Evolutionary conservation across 768 basidiomycete species (phyloP).

Genomic region (Coprinellus micaceus): DNA sequence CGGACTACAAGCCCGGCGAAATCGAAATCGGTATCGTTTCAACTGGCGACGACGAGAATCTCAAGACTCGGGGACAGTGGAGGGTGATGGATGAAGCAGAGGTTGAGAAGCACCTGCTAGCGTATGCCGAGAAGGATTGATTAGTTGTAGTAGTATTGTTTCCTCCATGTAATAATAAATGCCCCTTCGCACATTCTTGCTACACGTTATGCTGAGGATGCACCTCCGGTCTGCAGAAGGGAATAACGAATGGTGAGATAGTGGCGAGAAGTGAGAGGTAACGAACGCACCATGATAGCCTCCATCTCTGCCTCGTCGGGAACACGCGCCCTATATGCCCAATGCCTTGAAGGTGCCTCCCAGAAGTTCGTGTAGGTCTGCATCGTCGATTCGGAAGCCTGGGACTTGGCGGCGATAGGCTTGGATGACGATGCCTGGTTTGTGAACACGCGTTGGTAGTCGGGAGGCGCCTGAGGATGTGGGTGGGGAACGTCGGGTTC

Average conservation of each 20-base stretch:
- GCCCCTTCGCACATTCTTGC: background rate
- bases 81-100: conserved; percentile 74
- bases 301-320: conserved; percentile 61
- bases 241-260: conserved; percentile 3
- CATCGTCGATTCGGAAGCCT: conserved; percentile 8
- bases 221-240: conserved; percentile 59
- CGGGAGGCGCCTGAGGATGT: conserved; percentile 67
- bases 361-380: conserved; percentile 47
- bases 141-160: conserved; percentile 12
- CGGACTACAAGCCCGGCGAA: conserved; percentile 93
- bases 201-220: conserved; percentile 35
- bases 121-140: conserved; percentile 88
- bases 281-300: conserved; percentile 53
- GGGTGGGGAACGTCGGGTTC: conserved; percentile 43
- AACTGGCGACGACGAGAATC: conserved; percentile 63
- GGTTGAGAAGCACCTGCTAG: conserved; percentile 75
- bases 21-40: conserved; percentile 96
- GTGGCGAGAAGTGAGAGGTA: background rate
- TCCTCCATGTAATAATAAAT: conserved; percentile 12
- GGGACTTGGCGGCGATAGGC: conserved; percentile 25
- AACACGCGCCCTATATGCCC: conserved; percentile 46
- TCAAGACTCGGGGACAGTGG: conserved; percentile 73
- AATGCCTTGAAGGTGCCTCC: conserved; percentile 62
- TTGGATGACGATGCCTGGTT: conserved; percentile 38
- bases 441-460: conserved; percentile 47